Evolutionary conservation across 2,329 filamentous ascomycete genomes (phyloP).

Genomic region (Colletotrichum sp.): DNA sequence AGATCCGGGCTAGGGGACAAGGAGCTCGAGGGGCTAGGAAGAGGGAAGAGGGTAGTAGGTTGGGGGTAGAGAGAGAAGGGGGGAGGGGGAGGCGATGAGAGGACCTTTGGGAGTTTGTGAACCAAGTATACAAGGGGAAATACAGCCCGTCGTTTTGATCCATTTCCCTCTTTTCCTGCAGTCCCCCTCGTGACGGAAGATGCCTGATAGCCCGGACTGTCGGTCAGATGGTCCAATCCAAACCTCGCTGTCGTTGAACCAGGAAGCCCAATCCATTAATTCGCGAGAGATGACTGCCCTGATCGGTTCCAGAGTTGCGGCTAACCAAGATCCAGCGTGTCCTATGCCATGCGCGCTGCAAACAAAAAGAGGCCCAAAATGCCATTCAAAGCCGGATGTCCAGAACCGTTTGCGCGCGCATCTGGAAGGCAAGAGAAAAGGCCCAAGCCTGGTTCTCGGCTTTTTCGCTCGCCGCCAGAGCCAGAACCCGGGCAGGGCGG

Average conservation of each 20-base stretch:
- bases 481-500: constrained; percentile 9
- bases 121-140: constrained; percentile 7
- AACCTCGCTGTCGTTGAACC: constrained; percentile 10
- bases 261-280: constrained; percentile 12
- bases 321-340: constrained; percentile 16
- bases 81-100: neutral
- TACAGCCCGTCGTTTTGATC: constrained; percentile 13
- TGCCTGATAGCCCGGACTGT: constrained; percentile 4
- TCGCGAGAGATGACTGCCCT: constrained; percentile 5
- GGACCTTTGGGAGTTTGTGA: constrained; percentile 9
- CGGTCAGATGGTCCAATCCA: constrained; percentile 16
- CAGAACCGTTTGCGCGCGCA: constrained; percentile 17
- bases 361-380: constrained; percentile 17
- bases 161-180: neutral
- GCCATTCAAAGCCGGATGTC: constrained; percentile 13
- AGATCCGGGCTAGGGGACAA: constrained; percentile 19
- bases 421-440: constrained; percentile 12
- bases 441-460: constrained; percentile 20
- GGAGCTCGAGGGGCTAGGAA: constrained; percentile 17
- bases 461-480: constrained; percentile 14
- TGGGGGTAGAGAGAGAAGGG: neutral
- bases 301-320: constrained; percentile 7
- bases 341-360: constrained; percentile 22
- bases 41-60: constrained; percentile 15
- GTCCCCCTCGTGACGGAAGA: neutral